phyloP scores from a whole-genome alignment of 2,329 filamentous ascomycete genomes.

The Ophiosphaerella herpotricha region DNA sequence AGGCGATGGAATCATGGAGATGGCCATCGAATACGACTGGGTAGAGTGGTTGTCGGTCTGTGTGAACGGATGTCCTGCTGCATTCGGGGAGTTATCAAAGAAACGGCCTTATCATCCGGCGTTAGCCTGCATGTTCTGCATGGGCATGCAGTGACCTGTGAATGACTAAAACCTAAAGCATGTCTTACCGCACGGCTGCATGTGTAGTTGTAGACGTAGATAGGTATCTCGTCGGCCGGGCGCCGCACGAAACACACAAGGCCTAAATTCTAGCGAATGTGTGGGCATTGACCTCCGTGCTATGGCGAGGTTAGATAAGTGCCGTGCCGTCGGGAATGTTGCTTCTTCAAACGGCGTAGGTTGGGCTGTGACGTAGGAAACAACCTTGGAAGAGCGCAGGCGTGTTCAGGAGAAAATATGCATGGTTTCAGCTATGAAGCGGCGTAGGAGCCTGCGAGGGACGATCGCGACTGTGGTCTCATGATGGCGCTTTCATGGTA shows the following conservation, averaged over 20 bases:
- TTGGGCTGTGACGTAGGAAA: constrained; percentile 18
- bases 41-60: constrained; percentile 14
- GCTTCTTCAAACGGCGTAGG: constrained; percentile 17
- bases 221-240: background rate
- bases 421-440: constrained; percentile 3
- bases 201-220: constrained; percentile 21
- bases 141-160: constrained; percentile 1
- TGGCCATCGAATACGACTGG: constrained; percentile 8
- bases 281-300: constrained; percentile 16
- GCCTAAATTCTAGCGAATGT: constrained; percentile 4
- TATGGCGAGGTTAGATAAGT: constrained; percentile 16
- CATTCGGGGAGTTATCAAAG: constrained; percentile 16
- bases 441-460: constrained; percentile 8
- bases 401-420: background rate
- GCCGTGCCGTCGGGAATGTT: constrained; percentile 15
- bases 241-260: constrained; percentile 19
- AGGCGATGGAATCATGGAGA: constrained; percentile 6
- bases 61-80: constrained; percentile 18
- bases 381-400: constrained; percentile 11
- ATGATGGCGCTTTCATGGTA: constrained; percentile 15
- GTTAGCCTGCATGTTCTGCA: constrained; percentile 15
- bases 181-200: constrained; percentile 23
- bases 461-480: constrained; percentile 12
- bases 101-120: constrained; percentile 12
- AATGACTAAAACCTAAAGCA: constrained; percentile 12